Base-by-base conservation (phyloP, 1,139 yeast species). In the Eremothecium sinecaudum region DNA sequence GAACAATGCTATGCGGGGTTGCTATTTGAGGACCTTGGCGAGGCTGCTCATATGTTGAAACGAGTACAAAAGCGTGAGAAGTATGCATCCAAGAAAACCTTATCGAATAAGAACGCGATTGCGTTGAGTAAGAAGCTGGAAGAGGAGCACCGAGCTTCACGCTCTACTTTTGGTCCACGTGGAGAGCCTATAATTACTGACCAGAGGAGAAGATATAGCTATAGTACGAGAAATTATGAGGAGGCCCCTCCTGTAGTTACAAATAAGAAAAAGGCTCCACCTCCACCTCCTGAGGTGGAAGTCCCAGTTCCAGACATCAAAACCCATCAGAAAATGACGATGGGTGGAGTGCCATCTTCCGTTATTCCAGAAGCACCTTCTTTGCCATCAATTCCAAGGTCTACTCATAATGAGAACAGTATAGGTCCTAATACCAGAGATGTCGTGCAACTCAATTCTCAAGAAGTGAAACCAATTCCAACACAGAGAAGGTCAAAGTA, bases 1-100 rank as follows among this genome's bases (percentile, higher is more conserved):
- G 97, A 90, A 49, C 93, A 83, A 17, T 87, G 95, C 54, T 69
- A 69, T 39, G 87, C 77, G n/a, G 98, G 97, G 0, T 64, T 90
- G 15, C 61, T 90, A 34, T 90, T 90, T 59, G 95, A 87, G 48
- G 96, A 87, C 59, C 75, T 84, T 36, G 67, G 67, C 34, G 98
- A 90, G 47, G 98, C 98, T 0, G 62, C 84, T 2, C 92, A 79
- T 53, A 83, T 90, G 63, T 67, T 63, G 56, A 84, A 86, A 55
- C 64, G 84, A 40, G 90, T 90, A 3, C 66, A 74, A n/a, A 63
- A 69, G 34, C 71, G 90, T 41, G 77, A 76, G 38, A 87, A 84
- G 57, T 75, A 84, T 56, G 97, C 81, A 0, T 79, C 93, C 17
- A 84, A 80, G 58, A 82, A 79, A 39, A 90, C 98, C 0, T 67